Conservation (phyloP, 805 yeast genomes). For the Grigorovia transvaalensis region DNA sequence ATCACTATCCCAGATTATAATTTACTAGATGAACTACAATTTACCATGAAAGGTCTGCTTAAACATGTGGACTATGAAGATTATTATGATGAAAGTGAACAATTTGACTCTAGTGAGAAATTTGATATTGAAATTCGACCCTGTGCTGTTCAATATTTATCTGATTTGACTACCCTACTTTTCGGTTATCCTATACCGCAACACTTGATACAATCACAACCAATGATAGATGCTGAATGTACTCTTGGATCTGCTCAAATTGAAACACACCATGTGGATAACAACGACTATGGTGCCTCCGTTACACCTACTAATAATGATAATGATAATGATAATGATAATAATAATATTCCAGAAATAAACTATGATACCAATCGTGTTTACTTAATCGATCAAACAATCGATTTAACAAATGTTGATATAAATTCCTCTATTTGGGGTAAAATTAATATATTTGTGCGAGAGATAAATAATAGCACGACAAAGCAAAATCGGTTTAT, state of each 20-base stretch:
- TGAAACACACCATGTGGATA: too few relatives aligned
- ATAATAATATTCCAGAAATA: neutral
- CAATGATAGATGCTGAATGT: neutral
- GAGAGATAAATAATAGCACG: conserved; percentile 4
- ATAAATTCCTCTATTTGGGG: conserved; percentile 8
- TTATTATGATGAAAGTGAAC: too few relatives aligned
- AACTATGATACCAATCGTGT: neutral
- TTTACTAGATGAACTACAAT: neutral
- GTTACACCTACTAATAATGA: too few relatives aligned
- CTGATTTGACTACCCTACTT: neutral
- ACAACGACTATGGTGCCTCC: too few relatives aligned
- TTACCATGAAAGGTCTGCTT: neutral
- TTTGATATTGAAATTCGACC: neutral
- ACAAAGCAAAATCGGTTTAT: conserved; percentile 1
- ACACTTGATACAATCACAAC: neutral
- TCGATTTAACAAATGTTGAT: conserved; percentile 7
- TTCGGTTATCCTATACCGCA: neutral
- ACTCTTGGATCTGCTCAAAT: too few relatives aligned
- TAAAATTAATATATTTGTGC: conserved; percentile 9
- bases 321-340: neutral
- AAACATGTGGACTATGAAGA: neutral
- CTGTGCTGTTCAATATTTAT: neutral
- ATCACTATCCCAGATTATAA: conserved; percentile 4
- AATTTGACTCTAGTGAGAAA: neutral
- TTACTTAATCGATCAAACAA: conserved; percentile 5